Base-by-base conservation (phyloP, 1,139 yeast genomes). In the Geotrichum aggregatum region DNA sequence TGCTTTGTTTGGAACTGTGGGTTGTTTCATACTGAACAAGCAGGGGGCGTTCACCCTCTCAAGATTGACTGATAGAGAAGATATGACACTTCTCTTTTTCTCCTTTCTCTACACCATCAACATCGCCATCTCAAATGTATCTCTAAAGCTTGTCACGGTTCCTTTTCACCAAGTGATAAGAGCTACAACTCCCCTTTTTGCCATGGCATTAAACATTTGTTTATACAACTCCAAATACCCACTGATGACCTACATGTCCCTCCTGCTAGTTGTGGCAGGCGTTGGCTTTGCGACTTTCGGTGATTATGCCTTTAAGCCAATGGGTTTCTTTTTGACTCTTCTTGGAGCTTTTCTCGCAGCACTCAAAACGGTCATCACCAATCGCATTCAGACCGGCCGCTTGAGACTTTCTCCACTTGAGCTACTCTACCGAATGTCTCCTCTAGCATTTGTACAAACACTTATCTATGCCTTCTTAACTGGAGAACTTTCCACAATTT, bases 81-180 rank as follows among this genome's bases (percentile, higher is more conserved):
- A 55, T 54, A 28, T 56, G 47, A 55, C 59, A n/a, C 56, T 62
- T 30, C 52, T 61, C 30, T 53, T 58, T 47, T 62, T 62, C 49
- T 61, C 65, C 19, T 55, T 61, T 24, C 60, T 62, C 40, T 62
- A 61, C 59, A 61, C 65, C 38, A 59, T 61, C 57, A 62, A 62
- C 57, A 61, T 62, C 46, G 65, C 65, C 38, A 59, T 62, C 38
- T 60, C 63, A 13, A 62, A 62, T 42, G 61, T 62, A 30, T 61
- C 64, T 18, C 58, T 62, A 24, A 59, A 61, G 48, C 59, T 61
- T 44, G 65, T 62, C 42, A 61, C 65, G 21, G 63, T 62, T 21
- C 65, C 65, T 11, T 60, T 62, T 48, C 65, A 61, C 50, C 65
- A 62, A 54, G 56, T 61, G 28, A 61, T 62, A 43, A 58, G 65